Conservation (phyloP, 2,329 filamentous ascomycete species). For the Fusarium pilosicola region DNA sequence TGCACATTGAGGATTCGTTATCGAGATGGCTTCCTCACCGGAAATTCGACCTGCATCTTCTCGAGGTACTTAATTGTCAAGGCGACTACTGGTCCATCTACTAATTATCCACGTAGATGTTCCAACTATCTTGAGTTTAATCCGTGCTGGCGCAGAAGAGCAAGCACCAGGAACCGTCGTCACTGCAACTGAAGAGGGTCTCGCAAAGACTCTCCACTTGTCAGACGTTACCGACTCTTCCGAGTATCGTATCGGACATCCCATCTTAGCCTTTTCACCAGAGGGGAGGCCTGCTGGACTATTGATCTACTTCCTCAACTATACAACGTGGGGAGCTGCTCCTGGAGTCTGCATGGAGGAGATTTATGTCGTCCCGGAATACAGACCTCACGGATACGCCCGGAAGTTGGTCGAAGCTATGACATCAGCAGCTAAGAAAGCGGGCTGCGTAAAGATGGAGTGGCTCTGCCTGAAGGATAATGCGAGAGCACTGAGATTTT, state of each 20-base stretch:
- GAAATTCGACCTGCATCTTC: background rate
- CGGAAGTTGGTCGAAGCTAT: background rate
- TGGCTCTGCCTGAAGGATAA: constrained; percentile 10
- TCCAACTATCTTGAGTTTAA: background rate
- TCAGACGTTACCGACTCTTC: background rate
- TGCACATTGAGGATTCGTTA: no score
- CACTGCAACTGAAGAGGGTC: background rate
- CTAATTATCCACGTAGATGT: background rate
- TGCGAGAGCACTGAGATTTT: background rate
- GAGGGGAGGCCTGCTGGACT: background rate
- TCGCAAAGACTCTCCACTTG: background rate
- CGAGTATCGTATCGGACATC: background rate
- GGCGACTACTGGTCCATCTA: no score
- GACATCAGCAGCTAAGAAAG: background rate
- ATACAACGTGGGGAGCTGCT: constrained; percentile 3
- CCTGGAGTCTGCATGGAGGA: constrained; percentile 13
- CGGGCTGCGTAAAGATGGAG: constrained; percentile 3
- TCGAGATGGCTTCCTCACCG: background rate
- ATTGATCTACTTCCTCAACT: constrained; percentile 7
- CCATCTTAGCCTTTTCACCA: background rate
- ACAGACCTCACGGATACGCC: constrained; percentile 8
- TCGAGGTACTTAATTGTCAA: background rate
- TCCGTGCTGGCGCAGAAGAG: background rate
- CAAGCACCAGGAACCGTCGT: background rate
- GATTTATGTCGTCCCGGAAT: background rate